Evolutionary conservation across 768 basidiomycete species (phyloP), one percentile per base, ranked within the genome.

Genomic region (Butyriboletus loyo): DNA sequence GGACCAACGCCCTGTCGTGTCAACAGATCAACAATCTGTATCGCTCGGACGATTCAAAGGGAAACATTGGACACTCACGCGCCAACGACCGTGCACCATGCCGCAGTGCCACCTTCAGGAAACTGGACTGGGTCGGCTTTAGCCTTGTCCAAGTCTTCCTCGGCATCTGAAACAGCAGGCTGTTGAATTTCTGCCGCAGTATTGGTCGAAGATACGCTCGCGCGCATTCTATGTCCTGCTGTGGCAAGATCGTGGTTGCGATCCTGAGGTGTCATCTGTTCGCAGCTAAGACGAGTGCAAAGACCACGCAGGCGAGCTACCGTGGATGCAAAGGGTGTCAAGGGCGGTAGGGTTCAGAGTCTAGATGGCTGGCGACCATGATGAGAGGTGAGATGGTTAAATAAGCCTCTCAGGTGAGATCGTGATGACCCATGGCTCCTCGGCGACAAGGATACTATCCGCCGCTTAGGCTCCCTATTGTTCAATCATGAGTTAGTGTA

Each of bases 71-170:
- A n/a, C n/a, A n/a, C n/a, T n/a, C n/a, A n/a, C n/a, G n/a, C n/a
- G n/a, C n/a, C n/a, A n/a, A n/a, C n/a, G n/a, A n/a, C n/a, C n/a
- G n/a, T n/a, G n/a, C n/a, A n/a, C n/a, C n/a, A 68, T 7, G 66
- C 67, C 19, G 55, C 62, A 3, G 49, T 30, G 2, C 66, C 67
- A 5, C 68, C 66, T 53, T 70, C 68, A 0, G 68, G 68, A 25
- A 68, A 70, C 11, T 58, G 55, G 22, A 32, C 24, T 17, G 15
- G 11, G 2, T 41, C 40, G 4, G 19, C 13, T 14, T 2, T 42
- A 7, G 13, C 17, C 38, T 40, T 49, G 7, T 40, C 50, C 31
- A 10, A n/a, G 31, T 32, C 42, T 5, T 52, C 44, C 30, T 55
- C 55, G 1, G n/a, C 14, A 8, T 55, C 36, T 10, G 49, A 39